Base-by-base conservation (phyloP, 1,284 basidiomycete genomes). In the Thecaphora thlaspeos region DNA sequence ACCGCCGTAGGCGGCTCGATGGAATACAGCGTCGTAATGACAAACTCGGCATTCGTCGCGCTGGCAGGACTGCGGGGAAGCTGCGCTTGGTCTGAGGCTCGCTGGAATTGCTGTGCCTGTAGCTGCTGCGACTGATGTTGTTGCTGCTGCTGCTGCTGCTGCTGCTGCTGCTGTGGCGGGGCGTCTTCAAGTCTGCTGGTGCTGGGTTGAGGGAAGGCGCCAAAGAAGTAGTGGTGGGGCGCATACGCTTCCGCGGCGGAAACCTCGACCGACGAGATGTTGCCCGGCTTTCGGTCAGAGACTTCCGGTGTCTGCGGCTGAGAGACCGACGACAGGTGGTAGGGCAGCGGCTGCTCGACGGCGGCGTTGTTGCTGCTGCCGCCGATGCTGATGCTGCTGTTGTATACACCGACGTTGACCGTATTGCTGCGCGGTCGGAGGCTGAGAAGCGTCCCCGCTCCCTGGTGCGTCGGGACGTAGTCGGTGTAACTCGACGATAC, bases 261-360 rank as follows among this genome's bases (percentile, higher is more conserved):
- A 3, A 8, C 9, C 10, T 17, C 32, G 4, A 14, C 32, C 17
- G 15, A 17, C 17, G 32, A 30, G 14, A 30, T 34, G 32, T 34
- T 7, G 12, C 32, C 32, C 5, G 17, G 32, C 5, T 8, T 11
- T 14, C 32, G 32, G 15, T 34, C 32, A 3, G 32, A 34, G 15
- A 17, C 32, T 11, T 34, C 46, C 14, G 60, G 55, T 14, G 55
- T 62, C n/a, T 51, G 55, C 24, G 55, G 60, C 38, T 62, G 60
- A 10, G 60, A 62, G 23, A 57, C 60, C 12, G 51, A 55, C n/a
- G 54, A 51, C 7, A 57, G 48, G 24, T 54, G 60, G 23, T 42
- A 57, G 7, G 55, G 32, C 9, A 34, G 32, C n/a, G n/a, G n/a
- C 32, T 34, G 32, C 32, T 34, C 32, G 32, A 15, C 12, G 32